These are phyloP conservation scores for Cudoniella acicularis DNA, from an alignment of 495 filamentous ascomycete species.

Conservation along the genomic window DNA sequence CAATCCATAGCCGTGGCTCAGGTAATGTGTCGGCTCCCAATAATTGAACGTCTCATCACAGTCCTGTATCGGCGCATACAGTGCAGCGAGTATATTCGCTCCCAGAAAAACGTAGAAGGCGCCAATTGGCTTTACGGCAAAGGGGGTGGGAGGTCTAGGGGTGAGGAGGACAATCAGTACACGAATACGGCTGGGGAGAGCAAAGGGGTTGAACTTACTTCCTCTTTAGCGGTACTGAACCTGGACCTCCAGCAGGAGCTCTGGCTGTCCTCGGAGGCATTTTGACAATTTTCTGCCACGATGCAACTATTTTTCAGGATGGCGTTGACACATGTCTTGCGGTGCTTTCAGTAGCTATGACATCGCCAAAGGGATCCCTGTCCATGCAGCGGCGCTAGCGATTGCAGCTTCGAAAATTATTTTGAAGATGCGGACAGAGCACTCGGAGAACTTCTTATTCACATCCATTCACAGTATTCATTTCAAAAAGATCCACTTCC, in stretches of 20 bases:
- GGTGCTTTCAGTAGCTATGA: conserved; percentile 1
- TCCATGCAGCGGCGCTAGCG: neutral
- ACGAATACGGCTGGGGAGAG: too few relatives aligned
- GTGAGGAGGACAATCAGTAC: conserved; percentile 6
- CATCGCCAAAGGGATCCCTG: neutral
- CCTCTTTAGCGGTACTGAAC: conserved; percentile 9
- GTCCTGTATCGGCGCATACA: conserved; percentile 89
- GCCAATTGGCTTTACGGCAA: conserved; percentile 65
- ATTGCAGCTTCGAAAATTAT: neutral
- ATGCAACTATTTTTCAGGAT: neutral
- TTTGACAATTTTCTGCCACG: neutral
- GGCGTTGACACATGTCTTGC: neutral
- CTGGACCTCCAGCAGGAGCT: neutral
- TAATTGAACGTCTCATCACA: conserved; percentile 99
- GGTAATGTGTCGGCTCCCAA: conserved; percentile 97
- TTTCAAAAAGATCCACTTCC: neutral
- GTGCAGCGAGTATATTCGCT: conserved; percentile 71
- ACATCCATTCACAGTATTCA: neutral
- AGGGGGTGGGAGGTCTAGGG: conserved; percentile 48
- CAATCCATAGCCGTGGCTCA: conserved; percentile 86
- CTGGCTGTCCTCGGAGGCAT: conserved; percentile 34
- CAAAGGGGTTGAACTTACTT: too few relatives aligned
- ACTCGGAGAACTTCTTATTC: neutral
- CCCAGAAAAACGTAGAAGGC: conserved; percentile 74
- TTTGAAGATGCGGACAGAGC: neutral